A percentile compares a stretch with the other conserved stretches of the same genome.
Evolutionary conservation across 306 rosid genomes (phyloP).

Genomic region (Lupinus albus): DNA sequence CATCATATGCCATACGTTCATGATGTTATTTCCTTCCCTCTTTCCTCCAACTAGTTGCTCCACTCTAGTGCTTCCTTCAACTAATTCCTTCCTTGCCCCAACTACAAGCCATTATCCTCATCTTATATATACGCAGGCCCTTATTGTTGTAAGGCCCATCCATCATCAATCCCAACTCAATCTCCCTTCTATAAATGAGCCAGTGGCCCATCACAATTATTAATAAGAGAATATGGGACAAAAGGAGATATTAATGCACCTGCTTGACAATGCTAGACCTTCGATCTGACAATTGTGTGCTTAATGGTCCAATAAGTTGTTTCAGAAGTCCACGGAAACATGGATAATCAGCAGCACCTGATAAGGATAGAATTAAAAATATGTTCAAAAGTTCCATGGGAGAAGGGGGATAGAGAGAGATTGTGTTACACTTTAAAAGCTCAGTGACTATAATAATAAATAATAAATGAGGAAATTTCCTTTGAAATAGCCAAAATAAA

Average conservation of each 20-base stretch:
- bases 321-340: slow-evolving; percentile 88
- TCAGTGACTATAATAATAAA: slow-evolving; percentile 19
- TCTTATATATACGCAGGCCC: slow-evolving; percentile 1
- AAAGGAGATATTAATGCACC: slow-evolving; percentile 49
- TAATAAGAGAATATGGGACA: slow-evolving; percentile 22
- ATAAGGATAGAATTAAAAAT: slow-evolving; percentile 23
- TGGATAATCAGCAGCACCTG: slow-evolving; percentile 94
- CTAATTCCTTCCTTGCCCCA: not conserved
- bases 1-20: not conserved
- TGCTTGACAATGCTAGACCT: slow-evolving; percentile 98
- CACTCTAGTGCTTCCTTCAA: not conserved
- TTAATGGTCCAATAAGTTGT: slow-evolving; percentile 94
- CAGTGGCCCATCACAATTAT: not conserved
- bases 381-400: slow-evolving; percentile 21
- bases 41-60: slow-evolving; percentile 1
- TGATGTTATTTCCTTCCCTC: not conserved
- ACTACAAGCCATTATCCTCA: not conserved
- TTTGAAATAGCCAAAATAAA: slow-evolving; percentile 3
- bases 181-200: not conserved
- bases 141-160: slow-evolving; percentile 1
- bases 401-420: too few relatives aligned
- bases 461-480: slow-evolving; percentile 23
- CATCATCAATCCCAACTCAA: not conserved
- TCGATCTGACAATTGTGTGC: slow-evolving; percentile 91
- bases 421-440: not conserved